Percentiles rank a stretch among this genome's conserved stretches.
Conservation (phyloP, 345 rosid species). For the Euclidium syriacum region DNA sequence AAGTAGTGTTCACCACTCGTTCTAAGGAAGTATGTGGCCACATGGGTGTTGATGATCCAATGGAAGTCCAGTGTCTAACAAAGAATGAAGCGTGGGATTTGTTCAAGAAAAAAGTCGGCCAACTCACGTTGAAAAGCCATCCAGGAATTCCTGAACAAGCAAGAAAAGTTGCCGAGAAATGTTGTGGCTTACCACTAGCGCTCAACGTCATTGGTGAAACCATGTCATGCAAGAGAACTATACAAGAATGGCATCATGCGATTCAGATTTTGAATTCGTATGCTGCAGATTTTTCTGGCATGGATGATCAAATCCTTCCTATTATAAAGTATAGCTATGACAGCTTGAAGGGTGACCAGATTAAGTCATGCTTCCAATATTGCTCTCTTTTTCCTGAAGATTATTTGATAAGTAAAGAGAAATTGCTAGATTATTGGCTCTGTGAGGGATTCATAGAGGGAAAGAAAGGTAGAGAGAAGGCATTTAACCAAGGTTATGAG, state of each 20-base stretch:
- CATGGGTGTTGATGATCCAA: background rate
- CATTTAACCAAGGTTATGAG: conserved; percentile 14
- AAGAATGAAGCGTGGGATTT: background rate
- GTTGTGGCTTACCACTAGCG: conserved; percentile 38
- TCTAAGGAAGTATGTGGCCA: background rate
- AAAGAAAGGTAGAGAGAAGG: conserved; percentile 6
- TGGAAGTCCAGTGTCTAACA: conserved; percentile 9
- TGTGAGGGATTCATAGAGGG: conserved; percentile 17
- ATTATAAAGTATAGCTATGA: conserved; percentile 33
- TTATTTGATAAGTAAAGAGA: background rate
- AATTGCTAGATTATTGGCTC: background rate
- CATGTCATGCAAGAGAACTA: conserved; percentile 24
- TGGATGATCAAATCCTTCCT: conserved; percentile 22
- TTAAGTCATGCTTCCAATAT: conserved; percentile 32
- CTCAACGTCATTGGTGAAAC: conserved; percentile 30
- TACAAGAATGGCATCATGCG: conserved; percentile 32
- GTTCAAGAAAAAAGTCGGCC: conserved; percentile 5
- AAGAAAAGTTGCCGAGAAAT: conserved; percentile 16
- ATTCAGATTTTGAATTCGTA: conserved; percentile 19
- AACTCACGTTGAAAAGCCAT: background rate
- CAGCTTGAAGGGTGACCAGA: background rate
- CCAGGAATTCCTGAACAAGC: conserved; percentile 24
- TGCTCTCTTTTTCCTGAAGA: conserved; percentile 10
- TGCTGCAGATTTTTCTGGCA: background rate
- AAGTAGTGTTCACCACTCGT: background rate